phyloP scores from a whole-genome alignment of 2,329 filamentous ascomycete species.

The Fusarium stilboides region DNA sequence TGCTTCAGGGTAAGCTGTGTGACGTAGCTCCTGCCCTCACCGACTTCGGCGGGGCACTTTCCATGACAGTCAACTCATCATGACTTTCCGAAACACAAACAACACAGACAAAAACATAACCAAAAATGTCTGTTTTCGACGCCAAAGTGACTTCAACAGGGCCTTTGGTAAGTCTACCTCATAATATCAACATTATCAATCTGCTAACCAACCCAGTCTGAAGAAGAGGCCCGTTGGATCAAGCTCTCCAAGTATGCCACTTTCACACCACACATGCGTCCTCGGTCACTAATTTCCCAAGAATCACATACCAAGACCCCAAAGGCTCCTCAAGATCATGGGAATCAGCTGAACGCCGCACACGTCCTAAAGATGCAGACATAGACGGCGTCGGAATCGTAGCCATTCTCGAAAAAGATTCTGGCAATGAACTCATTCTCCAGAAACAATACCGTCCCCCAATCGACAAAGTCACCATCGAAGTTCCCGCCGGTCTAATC shows the following conservation, averaged over 20 bases:
- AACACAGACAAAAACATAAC: conserved; percentile 10
- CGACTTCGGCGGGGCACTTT: conserved; percentile 36
- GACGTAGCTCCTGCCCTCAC: conserved; percentile 34
- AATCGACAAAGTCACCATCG: conserved; percentile 71
- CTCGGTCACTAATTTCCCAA: conserved; percentile 48
- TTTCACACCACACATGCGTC: neutral
- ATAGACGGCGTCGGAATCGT: conserved; percentile 83
- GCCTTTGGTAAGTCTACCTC: conserved; percentile 58
- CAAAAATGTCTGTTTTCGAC: conserved; percentile 59
- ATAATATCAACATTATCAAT: neutral
- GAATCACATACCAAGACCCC: conserved; percentile 76
- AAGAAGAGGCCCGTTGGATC: conserved; percentile 71
- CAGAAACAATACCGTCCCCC: conserved; percentile 79
- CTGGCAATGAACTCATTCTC: conserved; percentile 70
- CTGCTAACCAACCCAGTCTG: conserved; percentile 54
- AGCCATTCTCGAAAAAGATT: conserved; percentile 73
- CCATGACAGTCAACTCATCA: conserved; percentile 6
- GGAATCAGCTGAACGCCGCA: conserved; percentile 81
- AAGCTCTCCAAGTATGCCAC: conserved; percentile 68
- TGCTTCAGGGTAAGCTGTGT: conserved; percentile 37
- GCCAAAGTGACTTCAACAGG: conserved; percentile 62
- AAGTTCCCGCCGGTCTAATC: conserved; percentile 75
- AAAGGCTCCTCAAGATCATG: conserved; percentile 72
- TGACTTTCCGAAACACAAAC: conserved; percentile 15
- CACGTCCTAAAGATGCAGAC: conserved; percentile 71